Base-by-base conservation (phyloP, 371 early-diverging fungal species). In the Syncephalastrum racemosum region DNA sequence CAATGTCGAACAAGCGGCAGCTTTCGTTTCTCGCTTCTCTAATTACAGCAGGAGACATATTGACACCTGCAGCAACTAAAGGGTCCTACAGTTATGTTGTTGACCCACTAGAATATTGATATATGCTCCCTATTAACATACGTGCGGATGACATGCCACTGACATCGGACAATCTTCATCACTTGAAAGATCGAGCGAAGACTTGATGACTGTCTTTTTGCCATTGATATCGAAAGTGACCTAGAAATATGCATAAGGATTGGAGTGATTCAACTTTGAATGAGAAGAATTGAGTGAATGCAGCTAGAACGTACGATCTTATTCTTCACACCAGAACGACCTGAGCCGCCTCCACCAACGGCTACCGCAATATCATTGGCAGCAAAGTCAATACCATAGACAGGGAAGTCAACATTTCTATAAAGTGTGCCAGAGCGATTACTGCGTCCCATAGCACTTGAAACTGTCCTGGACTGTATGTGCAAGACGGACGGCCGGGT, bases 141-240 rank as follows among this genome's bases (percentile, higher is more conserved):
- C 86, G 62, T 69, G 71, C 16, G 89, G 87, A 71, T 85, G 85
- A 19, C 76, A 66, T 18, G 81, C 75, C 20, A 89, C 63, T 4
- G 86, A 84, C 72, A 84, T 87, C 10, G 86, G 86, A 5, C 85
- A 82, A 56, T 86, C 87, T 56, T 86, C 85, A 1, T 71, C 75
- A 42, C 73, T 73, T 46, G 75, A 77, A 23, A 67, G 36, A 20
- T 31, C 13, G 3, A 63, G 19, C 4, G 53, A 44, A 31, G 53
- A 25, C 2, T 52, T 15, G 27, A 56, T 13, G n/a, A 40, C 13
- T 25, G 46, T 44, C 39, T 43, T 56, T 6, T 40, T 43, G 22
- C 46, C 54, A 40, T 65, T 40, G 2, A 67, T 36, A 8, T 31
- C 31, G 41, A 69, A 66, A 3, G 61, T 50, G 20, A 62, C 51